phyloP scores from a whole-genome alignment of 441 rosid species.

The Viola pubescens region DNA sequence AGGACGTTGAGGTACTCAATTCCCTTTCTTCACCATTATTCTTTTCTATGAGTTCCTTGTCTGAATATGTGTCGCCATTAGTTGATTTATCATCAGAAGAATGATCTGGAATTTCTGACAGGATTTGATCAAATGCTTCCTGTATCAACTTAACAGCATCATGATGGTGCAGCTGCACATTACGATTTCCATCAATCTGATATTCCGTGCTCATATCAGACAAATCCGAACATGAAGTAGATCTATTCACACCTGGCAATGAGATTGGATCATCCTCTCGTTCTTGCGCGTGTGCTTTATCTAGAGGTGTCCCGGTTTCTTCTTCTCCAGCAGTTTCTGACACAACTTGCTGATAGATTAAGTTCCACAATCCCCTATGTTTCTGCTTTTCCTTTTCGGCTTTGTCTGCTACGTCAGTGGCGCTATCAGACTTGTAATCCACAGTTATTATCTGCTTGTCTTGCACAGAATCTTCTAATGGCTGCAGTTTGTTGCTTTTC shows the following conservation, averaged over 20 bases:
- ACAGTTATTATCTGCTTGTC: conserved; percentile 4
- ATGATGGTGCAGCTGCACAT: conserved; percentile 33
- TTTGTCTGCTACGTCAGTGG: conserved; percentile 8
- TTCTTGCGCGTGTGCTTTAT: conserved; percentile 22
- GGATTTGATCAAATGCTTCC: conserved; percentile 75
- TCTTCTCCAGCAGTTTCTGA: conserved; percentile 37
- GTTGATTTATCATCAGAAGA: conserved; percentile 50
- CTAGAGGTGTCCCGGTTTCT: conserved; percentile 21
- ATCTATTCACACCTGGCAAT: conserved; percentile 14
- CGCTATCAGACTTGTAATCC: conserved; percentile 19
- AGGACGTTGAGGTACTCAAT: conserved; percentile 22
- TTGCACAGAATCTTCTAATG: conserved; percentile 10
- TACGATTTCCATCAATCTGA: conserved; percentile 24
- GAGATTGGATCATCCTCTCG: conserved; percentile 15
- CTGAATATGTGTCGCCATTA: conserved; percentile 26
- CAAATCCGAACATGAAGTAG: conserved; percentile 14
- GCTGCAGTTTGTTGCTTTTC: conserved; percentile 10
- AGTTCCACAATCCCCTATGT: conserved; percentile 31
- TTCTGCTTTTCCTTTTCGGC: conserved; percentile 29
- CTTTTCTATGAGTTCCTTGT: conserved; percentile 31
- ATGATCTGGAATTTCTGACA: conserved; percentile 60
- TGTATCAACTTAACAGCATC: conserved; percentile 65
- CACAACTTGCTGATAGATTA: conserved; percentile 47
- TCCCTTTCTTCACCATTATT: conserved; percentile 24
- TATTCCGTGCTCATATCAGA: conserved; percentile 18